Conservation (phyloP, 495 filamentous ascomycete species). For the Penicillium diatomitis region DNA sequence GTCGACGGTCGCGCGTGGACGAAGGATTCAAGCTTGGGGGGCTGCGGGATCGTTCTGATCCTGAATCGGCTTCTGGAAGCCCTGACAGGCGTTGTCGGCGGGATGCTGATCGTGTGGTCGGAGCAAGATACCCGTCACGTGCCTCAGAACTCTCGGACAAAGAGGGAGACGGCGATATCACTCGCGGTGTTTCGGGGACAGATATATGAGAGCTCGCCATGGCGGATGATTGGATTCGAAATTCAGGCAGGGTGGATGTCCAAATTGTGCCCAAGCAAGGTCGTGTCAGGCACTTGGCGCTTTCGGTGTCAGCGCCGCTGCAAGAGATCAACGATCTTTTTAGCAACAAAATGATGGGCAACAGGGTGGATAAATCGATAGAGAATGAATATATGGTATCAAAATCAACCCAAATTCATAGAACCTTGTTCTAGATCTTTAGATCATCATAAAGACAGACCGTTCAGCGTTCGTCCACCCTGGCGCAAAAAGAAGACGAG, state of each 20-base stretch:
- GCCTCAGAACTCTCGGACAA: slow-evolving; percentile 45
- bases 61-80: slow-evolving; percentile 28
- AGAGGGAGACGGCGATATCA: slow-evolving; percentile 62
- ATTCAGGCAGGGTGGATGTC: slow-evolving; percentile 37
- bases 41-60: slow-evolving; percentile 18
- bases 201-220: slow-evolving; percentile 42
- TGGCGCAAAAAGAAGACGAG: slow-evolving; percentile 17
- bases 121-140: slow-evolving; percentile 49
- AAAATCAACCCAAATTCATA: slow-evolving; percentile 3
- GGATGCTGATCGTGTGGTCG: slow-evolving; percentile 55
- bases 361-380: slow-evolving; percentile 1
- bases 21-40: slow-evolving; percentile 10
- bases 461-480: slow-evolving; percentile 16
- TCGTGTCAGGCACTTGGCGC: slow-evolving; percentile 21
- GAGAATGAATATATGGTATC: not conserved
- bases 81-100: slow-evolving; percentile 39
- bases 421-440: not conserved
- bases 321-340: slow-evolving; percentile 7
- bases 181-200: slow-evolving; percentile 57
- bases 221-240: slow-evolving; percentile 26
- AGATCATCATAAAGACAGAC: slow-evolving; percentile 3
- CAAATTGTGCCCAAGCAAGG: slow-evolving; percentile 43
- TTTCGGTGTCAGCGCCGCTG: slow-evolving; percentile 21
- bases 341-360: slow-evolving; percentile 22
- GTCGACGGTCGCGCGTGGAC: slow-evolving; percentile 29